phyloP scores from a whole-genome alignment of 2,329 filamentous ascomycete genomes.

The Trichoderma cornu-damae region DNA sequence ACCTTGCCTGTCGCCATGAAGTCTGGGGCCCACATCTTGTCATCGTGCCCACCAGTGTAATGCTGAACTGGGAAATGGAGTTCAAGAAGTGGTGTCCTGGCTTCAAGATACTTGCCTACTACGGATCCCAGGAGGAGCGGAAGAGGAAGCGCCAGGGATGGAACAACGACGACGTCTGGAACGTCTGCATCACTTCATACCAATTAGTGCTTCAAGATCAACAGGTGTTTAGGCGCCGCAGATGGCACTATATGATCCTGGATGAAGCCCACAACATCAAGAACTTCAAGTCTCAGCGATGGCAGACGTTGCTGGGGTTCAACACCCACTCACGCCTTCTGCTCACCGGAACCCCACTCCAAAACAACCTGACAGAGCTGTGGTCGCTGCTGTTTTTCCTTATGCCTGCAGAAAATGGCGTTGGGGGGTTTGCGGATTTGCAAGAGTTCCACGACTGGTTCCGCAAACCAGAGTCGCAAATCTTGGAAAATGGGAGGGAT shows the following conservation, averaged over 20 bases:
- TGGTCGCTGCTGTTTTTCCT: conserved; percentile 97
- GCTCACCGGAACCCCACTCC: conserved; percentile 88
- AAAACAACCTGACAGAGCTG: conserved; percentile 93
- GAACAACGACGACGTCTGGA: conserved; percentile 91
- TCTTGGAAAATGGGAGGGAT: conserved; percentile 88
- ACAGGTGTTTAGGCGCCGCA: conserved; percentile 83
- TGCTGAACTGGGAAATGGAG: conserved; percentile 99
- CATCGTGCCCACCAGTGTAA: conserved; percentile 94
- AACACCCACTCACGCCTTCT: conserved; percentile 83
- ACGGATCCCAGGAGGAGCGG: conserved; percentile 87
- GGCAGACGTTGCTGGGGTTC: conserved; percentile 92
- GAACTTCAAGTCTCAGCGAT: conserved; percentile 95
- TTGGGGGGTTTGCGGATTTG: conserved; percentile 89
- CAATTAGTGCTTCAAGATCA: conserved; percentile 93
- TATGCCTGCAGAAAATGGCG: conserved; percentile 83
- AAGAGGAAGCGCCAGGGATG: conserved; percentile 87
- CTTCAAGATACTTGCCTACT: conserved; percentile 97
- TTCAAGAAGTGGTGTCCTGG: conserved; percentile 99
- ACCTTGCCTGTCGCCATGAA: conserved; percentile 82
- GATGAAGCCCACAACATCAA: conserved; percentile 99
- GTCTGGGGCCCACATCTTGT: conserved; percentile 96
- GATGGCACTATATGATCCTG: conserved; percentile 97
- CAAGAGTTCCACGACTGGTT: conserved; percentile 96
- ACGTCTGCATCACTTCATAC: conserved; percentile 96
- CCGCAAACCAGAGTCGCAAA: conserved; percentile 90